Evolutionary conservation across 2,329 filamentous ascomycete species (phyloP).

Genomic region (Rhynchosporium secalis): DNA sequence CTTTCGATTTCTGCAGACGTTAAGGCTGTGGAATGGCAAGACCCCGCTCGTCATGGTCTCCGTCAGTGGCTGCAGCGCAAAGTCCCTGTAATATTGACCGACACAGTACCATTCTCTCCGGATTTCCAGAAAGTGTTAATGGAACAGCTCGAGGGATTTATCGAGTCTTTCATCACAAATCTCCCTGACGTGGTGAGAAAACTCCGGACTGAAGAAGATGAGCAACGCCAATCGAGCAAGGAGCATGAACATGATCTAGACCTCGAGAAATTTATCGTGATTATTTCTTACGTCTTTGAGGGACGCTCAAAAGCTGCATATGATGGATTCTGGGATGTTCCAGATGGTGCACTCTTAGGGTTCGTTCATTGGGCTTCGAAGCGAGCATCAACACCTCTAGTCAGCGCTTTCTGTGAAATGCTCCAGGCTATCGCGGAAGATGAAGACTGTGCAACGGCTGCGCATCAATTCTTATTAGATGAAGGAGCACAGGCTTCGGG

Average conservation of each 20-base stretch:
- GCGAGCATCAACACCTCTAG: conserved; percentile 90
- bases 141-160: conserved; percentile 80
- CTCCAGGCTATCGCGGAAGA: conserved; percentile 84
- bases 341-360: conserved; percentile 88
- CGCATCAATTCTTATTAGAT: conserved; percentile 87
- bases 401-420: conserved; percentile 96
- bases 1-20: conserved; percentile 82
- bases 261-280: conserved; percentile 85
- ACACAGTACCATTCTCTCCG: conserved; percentile 66
- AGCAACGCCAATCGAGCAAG: conserved; percentile 71
- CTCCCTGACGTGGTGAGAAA: conserved; percentile 89
- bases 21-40: conserved; percentile 79
- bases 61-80: conserved; percentile 82
- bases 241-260: conserved; percentile 67
- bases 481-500: conserved; percentile 73
- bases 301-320: conserved; percentile 79
- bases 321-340: conserved; percentile 82
- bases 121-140: conserved; percentile 74
- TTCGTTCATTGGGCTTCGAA: conserved; percentile 98
- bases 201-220: conserved; percentile 85
- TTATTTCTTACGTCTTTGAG: conserved; percentile 91
- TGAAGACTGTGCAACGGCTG: conserved; percentile 76
- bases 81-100: conserved; percentile 65
- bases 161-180: conserved; percentile 92
- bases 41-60: conserved; percentile 80